Evolutionary conservation across 2,329 filamentous ascomycete genomes (phyloP), one percentile per base, ranked within the genome.

Genomic region (Emergomyces orientalis): DNA sequence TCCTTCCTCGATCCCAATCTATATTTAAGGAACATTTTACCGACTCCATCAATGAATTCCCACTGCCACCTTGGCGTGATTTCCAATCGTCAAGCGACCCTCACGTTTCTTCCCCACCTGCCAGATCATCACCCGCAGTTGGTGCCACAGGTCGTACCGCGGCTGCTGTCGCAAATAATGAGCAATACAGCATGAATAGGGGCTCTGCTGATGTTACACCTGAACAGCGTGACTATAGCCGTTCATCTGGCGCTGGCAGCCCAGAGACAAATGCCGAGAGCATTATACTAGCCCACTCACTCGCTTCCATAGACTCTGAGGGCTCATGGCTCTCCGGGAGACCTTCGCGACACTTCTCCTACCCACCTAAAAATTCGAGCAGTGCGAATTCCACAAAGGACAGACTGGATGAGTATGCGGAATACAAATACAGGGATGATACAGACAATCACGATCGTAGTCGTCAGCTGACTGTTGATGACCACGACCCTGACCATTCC

Each of bases 221-320:
- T 13, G 72, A 75, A 59, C 70, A 70, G 56, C 69, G 67, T 61
- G 74, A 72, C 63, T 66, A 65, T 54, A 70, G 64, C 41, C 76
- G 58, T 67, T 81, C 75, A 27, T 74, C 71, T 68, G 69, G 69
- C 7, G 71, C 70, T 0, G 73, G 74, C 45, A 73, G 71, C 82
- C 5, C 85, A 80, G 22, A 86, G 82, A 67, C 82, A 78, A 43
- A 73, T 60, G 67, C 72, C 60, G 70, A 83, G 66, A 79, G 77
- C 54, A 72, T 76, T 25, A 76, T 77, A 41, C 68, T 91, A 71
- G 90, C 91, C 37, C 88, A 92, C 74, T 97, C 93, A 0, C 81
- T 97, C 22, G 94, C 91, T 1, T 97, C 92, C 0, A 90, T 97
- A 64, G 94, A 97, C 71, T 97, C 92, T 0, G 94, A 99, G 77